A percentile compares a stretch with the other conserved stretches of the same genome.
phyloP scores from a whole-genome alignment of 2,329 filamentous ascomycete genomes.

The Exophiala oligosperma region DNA sequence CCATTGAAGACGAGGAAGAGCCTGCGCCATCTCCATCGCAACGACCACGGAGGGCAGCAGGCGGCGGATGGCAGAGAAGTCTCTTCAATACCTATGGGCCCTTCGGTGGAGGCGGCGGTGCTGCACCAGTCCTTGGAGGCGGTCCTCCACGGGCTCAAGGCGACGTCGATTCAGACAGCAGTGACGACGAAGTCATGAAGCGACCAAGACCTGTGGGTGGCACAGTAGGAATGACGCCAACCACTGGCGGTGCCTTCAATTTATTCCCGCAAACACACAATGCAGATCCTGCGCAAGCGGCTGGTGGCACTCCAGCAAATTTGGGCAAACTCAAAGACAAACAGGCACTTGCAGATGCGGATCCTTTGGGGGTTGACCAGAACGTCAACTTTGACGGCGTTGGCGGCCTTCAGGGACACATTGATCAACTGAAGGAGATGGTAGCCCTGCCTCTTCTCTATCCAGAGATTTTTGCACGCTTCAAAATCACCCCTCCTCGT shows the following conservation, averaged over 20 bases:
- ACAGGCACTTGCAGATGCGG: slow-evolving; percentile 87
- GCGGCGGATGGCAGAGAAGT: slow-evolving; percentile 69
- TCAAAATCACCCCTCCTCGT: slow-evolving; percentile 89
- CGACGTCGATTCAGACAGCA: slow-evolving; percentile 90
- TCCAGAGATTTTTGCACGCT: slow-evolving; percentile 86
- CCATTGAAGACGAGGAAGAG: slow-evolving; percentile 73
- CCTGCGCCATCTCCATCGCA: slow-evolving; percentile 69
- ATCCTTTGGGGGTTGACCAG: slow-evolving; percentile 89
- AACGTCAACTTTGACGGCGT: slow-evolving; percentile 94
- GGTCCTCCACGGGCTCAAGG: slow-evolving; percentile 67
- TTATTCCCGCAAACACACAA: slow-evolving; percentile 58
- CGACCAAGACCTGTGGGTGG: slow-evolving; percentile 58
- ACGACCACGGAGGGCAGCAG: slow-evolving; percentile 60
- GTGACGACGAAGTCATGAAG: slow-evolving; percentile 82
- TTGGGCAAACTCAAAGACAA: slow-evolving; percentile 92
- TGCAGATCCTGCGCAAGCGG: slow-evolving; percentile 55
- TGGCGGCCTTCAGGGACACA: slow-evolving; percentile 87
- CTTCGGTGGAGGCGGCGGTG: slow-evolving; percentile 81
- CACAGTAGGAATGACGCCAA: slow-evolving; percentile 65
- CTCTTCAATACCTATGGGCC: slow-evolving; percentile 90
- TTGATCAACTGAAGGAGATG: slow-evolving; percentile 98
- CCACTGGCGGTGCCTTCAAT: slow-evolving; percentile 53
- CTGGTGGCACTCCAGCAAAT: slow-evolving; percentile 70
- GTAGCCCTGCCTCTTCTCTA: slow-evolving; percentile 91
- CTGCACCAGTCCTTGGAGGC: slow-evolving; percentile 69